Percentiles rank a stretch among this genome's conserved stretches.
Evolutionary conservation across 2,329 filamentous ascomycete species (phyloP).

Genomic region (Amphichorda felina): DNA sequence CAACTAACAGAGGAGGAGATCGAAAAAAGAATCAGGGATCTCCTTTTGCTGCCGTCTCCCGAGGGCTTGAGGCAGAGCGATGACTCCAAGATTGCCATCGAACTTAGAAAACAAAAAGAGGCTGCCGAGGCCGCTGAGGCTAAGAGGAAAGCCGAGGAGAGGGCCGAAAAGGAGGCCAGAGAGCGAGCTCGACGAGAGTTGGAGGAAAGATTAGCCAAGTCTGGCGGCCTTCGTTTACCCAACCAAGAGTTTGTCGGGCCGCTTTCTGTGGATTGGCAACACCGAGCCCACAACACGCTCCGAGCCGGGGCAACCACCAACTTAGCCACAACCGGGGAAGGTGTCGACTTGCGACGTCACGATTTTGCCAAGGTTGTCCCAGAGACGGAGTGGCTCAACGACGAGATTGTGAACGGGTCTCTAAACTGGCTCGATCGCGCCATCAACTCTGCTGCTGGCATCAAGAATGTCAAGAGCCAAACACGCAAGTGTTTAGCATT

Average conservation of each 20-base stretch:
- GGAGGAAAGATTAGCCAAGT: conserved; percentile 15
- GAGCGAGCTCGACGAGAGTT: conserved; percentile 11
- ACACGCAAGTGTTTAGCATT: conserved; percentile 50
- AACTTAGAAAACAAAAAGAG: conserved; percentile 10
- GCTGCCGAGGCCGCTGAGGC: conserved; percentile 11
- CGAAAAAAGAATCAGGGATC: not conserved
- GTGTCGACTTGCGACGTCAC: conserved; percentile 34
- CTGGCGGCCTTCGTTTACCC: conserved; percentile 18
- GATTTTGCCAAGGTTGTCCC: conserved; percentile 54
- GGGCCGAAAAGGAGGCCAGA: conserved; percentile 10
- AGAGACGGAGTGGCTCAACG: conserved; percentile 57
- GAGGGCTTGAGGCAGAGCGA: conserved; percentile 1
- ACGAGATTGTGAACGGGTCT: conserved; percentile 61
- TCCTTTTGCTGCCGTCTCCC: not conserved
- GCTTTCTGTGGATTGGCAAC: conserved; percentile 15
- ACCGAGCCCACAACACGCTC: conserved; percentile 16
- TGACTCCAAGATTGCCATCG: not conserved
- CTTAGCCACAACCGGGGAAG: conserved; percentile 34
- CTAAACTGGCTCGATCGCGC: conserved; percentile 48
- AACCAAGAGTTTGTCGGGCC: conserved; percentile 12
- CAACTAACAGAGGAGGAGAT: not conserved
- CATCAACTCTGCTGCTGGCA: conserved; percentile 44
- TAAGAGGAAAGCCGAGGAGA: conserved; percentile 1
- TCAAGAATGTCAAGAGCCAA: conserved; percentile 29
- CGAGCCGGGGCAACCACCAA: conserved; percentile 18